Percentiles rank a stretch among this genome's conserved stretches.
Conservation (phyloP, 345 rosid species). For the Ceriops tagal region DNA sequence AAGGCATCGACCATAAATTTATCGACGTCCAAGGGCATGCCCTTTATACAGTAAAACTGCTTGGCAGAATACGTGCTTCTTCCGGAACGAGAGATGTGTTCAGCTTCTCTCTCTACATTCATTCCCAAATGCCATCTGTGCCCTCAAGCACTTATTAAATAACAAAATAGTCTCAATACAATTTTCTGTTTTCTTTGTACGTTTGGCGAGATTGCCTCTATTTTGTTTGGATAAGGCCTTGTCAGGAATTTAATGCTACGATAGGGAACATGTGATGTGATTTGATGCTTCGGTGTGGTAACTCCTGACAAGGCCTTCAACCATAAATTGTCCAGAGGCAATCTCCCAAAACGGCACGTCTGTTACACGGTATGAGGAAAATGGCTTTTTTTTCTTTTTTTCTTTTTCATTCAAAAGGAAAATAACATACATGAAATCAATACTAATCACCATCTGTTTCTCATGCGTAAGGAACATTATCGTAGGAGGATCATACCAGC, state of each 20-base stretch:
- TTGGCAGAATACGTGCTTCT: conserved; percentile 68
- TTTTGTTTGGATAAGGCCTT: too few species aligned
- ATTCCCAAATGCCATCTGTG: conserved; percentile 76
- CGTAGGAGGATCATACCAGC: conserved; percentile 46
- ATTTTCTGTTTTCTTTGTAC: conserved; percentile 6
- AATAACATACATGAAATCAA: not conserved
- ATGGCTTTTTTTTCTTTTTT: too few species aligned
- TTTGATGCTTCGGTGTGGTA: too few species aligned
- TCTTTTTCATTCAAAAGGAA: too few species aligned
- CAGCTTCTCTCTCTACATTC: conserved; percentile 67
- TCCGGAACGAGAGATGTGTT: conserved; percentile 51
- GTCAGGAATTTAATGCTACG: too few species aligned
- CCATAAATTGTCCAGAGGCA: conserved; percentile 34
- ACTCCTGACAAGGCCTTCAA: not conserved
- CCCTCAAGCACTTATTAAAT: conserved; percentile 68
- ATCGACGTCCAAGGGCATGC: conserved; percentile 33
- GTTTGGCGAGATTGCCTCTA: too few species aligned
- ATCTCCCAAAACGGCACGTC: not conserved
- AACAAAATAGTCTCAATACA: not conserved
- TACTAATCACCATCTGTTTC: not conserved
- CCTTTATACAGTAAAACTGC: conserved; percentile 55
- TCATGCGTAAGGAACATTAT: not conserved
- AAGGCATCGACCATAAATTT: too few species aligned
- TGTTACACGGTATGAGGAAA: too few species aligned
- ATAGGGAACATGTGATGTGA: too few species aligned